phyloP scores from a whole-genome alignment of 805 yeast species.

The Sugiyamaella smithiae region DNA sequence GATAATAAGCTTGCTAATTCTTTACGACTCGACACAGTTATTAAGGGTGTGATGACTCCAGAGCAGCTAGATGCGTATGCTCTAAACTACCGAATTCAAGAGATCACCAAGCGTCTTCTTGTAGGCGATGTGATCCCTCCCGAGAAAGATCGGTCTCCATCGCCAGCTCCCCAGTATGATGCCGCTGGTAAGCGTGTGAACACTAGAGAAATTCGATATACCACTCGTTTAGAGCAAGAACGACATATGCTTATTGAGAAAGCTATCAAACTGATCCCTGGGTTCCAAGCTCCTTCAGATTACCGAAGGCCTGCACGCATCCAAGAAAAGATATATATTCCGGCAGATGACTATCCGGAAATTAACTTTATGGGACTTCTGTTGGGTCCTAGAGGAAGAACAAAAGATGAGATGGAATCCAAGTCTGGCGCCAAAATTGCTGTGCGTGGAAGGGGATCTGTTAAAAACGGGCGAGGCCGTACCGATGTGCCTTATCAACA shows the following conservation, averaged over 20 bases:
- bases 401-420: constrained; percentile 73
- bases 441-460: constrained; percentile 93
- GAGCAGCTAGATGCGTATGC: constrained; percentile 79
- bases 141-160: constrained; percentile 57
- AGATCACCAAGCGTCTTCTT: constrained; percentile 60
- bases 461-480: constrained; percentile 79
- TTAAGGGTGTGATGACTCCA: constrained; percentile 52
- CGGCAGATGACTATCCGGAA: constrained; percentile 82
- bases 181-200: constrained; percentile 76
- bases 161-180: constrained; percentile 94
- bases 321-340: constrained; percentile 78
- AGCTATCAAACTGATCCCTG: constrained; percentile 70
- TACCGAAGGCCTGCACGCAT: constrained; percentile 70
- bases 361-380: constrained; percentile 89
- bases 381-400: constrained; percentile 94
- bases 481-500: constrained; percentile 45
- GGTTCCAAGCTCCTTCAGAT: constrained; percentile 75
- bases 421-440: constrained; percentile 88
- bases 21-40: constrained; percentile 39
- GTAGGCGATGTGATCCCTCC: constrained; percentile 51
- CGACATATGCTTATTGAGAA: constrained; percentile 73
- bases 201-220: constrained; percentile 70
- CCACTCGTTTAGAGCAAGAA: constrained; percentile 67
- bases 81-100: constrained; percentile 70
- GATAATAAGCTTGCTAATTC: constrained; percentile 31